Conservation (phyloP, 139 green algal genomes). For the Chlorella vulgaris region DNA sequence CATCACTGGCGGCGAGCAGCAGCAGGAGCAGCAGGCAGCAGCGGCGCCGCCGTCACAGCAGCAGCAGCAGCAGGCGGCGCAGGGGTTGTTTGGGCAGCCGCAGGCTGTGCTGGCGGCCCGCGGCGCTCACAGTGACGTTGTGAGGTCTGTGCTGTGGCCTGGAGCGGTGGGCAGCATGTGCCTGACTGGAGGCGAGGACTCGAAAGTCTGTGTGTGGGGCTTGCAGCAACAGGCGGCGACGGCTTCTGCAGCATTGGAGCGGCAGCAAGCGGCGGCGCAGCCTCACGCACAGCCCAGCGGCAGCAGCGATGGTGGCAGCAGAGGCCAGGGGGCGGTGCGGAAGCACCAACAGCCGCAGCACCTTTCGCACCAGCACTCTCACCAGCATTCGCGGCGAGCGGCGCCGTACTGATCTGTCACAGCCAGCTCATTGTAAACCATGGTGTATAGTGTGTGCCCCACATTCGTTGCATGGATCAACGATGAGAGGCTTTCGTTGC, state of each 20-base stretch:
- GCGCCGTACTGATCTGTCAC: constrained; percentile 12
- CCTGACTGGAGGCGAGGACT: constrained; percentile 69
- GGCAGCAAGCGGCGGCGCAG: no score
- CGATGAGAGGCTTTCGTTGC: no score
- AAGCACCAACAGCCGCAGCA: constrained; percentile 16
- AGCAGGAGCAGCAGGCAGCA: background rate
- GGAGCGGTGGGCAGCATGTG: constrained; percentile 33
- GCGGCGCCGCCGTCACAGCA: background rate
- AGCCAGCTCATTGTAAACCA: background rate
- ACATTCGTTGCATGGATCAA: no score
- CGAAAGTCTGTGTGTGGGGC: constrained; percentile 47
- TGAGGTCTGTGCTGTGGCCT: constrained; percentile 67
- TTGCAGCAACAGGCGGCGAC: background rate
- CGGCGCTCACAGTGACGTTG: constrained; percentile 55
- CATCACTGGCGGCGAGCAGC: background rate
- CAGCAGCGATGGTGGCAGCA: constrained; percentile 7
- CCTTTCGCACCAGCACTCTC: background rate
- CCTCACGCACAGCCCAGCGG: background rate
- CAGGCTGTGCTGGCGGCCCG: constrained; percentile 56
- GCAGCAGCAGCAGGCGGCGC: background rate
- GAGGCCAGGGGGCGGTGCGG: background rate
- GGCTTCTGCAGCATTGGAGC: no score
- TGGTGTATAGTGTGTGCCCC: no score
- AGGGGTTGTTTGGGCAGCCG: constrained; percentile 46
- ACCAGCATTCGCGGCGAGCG: constrained; percentile 9